Percentiles rank a stretch among this genome's conserved stretches.
These are phyloP conservation scores for Symbiotaphrina buchneri DNA, from an alignment of 495 filamentous ascomycete species.

Conservation along the genomic window DNA sequence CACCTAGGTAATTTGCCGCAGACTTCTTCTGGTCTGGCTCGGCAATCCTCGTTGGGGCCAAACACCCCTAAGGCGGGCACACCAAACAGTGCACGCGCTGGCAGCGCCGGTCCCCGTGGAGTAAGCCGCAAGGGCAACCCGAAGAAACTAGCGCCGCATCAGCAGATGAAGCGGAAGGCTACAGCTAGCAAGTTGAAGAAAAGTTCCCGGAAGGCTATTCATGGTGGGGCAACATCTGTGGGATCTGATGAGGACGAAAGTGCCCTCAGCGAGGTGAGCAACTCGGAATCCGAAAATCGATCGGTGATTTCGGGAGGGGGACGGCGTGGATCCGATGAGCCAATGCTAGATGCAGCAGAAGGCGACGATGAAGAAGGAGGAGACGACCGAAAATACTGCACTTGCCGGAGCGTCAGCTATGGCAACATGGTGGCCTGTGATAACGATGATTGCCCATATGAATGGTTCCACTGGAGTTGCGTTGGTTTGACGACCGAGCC, in stretches of 20 bases:
- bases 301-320: neutral
- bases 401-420: slow-evolving; percentile 78
- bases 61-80: slow-evolving; percentile 68
- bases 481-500: slow-evolving; percentile 80
- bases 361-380: slow-evolving; percentile 43
- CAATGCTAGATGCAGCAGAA: too few relatives aligned
- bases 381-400: slow-evolving; percentile 79
- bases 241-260: slow-evolving; percentile 9
- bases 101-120: slow-evolving; percentile 45
- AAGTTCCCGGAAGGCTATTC: slow-evolving; percentile 15
- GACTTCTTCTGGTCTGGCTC: slow-evolving; percentile 46
- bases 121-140: slow-evolving; percentile 21
- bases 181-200: slow-evolving; percentile 17
- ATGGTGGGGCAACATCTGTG: neutral
- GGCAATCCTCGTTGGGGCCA: slow-evolving; percentile 59
- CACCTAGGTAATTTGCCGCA: slow-evolving; percentile 40
- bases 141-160: slow-evolving; percentile 47
- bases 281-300: neutral
- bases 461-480: slow-evolving; percentile 98
- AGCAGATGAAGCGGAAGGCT: slow-evolving; percentile 32
- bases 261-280: neutral
- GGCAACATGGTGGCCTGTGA: slow-evolving; percentile 98
- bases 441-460: slow-evolving; percentile 73
- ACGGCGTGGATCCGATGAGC: too few relatives aligned
- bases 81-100: slow-evolving; percentile 36